These are phyloP conservation scores for Vicia faba DNA, from an alignment of 306 rosid species.

Conservation along the genomic window DNA sequence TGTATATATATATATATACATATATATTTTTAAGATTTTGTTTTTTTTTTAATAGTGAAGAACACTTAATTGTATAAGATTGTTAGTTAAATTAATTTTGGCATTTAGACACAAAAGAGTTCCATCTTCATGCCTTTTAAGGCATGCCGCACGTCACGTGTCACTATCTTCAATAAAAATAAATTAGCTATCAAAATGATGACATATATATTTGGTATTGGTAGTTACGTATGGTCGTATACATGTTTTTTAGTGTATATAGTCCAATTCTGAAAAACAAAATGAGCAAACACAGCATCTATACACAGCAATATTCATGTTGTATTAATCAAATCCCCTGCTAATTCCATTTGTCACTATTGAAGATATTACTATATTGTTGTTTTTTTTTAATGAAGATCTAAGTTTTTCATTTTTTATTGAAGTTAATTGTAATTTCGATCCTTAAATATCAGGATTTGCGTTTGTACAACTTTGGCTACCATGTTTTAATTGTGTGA, in stretches of 20 bases:
- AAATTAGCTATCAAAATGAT: neutral
- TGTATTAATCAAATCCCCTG: neutral
- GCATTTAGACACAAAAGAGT: neutral
- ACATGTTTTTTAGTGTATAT: neutral
- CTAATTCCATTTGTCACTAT: neutral
- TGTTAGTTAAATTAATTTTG: neutral
- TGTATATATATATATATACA: neutral
- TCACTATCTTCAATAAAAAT: neutral
- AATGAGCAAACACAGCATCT: neutral
- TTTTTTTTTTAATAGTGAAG: neutral
- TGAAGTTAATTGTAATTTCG: neutral
- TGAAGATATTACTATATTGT: too few species aligned
- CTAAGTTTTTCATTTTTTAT: neutral
- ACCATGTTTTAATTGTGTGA: too few species aligned
- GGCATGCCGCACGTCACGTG: neutral
- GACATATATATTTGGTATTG: too few species aligned
- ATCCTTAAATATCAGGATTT: neutral
- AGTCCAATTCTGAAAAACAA: neutral
- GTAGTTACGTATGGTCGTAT: neutral
- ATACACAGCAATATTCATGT: neutral
- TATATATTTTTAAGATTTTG: neutral
- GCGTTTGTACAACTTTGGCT: neutral
- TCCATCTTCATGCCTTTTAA: constrained; percentile 34
- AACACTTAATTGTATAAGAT: neutral
- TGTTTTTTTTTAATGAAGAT: neutral